These are phyloP conservation scores for Vitis vinifera DNA, from an alignment of 164 flowering plant genomes.

Conservation along the genomic window ASM3070453v1 NC_081812.1:20340501-20341000, in stretches of 20 bases:
- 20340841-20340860: constrained; percentile 93
- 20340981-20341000: constrained; percentile 24
- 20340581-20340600: constrained; percentile 85
- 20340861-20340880: constrained; percentile 49
- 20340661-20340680: neutral
- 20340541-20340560: constrained; percentile 52
- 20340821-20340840: constrained; percentile 26
- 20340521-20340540: constrained; percentile 76
- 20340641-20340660: constrained; percentile 47
- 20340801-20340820: neutral
- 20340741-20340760: constrained; percentile 82
- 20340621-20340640: constrained; percentile 57
- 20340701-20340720: neutral
- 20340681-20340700: neutral
- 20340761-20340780: neutral
- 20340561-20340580: constrained; percentile 28
- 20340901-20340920: constrained; percentile 78
- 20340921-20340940: constrained; percentile 82
- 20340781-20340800: neutral
- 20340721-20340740: constrained; percentile 86
- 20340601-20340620: constrained; percentile 84
- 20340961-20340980: constrained; percentile 66
- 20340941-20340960: constrained; percentile 75
- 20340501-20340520: constrained; percentile 69
- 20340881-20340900: constrained; percentile 86